Evolutionary conservation across 2,329 filamentous ascomycete species (phyloP).

Genomic region (Arthroderma sp.): DNA sequence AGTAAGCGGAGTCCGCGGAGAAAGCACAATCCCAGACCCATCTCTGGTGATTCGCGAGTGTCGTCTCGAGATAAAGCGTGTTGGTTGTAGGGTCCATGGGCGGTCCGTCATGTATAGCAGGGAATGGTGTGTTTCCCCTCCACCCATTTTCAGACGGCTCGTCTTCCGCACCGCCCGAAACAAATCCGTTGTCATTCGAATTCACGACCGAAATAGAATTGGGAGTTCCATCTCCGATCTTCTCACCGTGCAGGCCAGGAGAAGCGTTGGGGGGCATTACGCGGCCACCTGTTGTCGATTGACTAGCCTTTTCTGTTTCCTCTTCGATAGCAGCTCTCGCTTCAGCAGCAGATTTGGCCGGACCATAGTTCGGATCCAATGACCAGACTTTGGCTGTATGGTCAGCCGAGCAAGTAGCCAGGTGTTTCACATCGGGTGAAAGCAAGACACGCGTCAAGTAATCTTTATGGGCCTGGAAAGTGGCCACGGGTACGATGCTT

Average conservation of each 20-base stretch:
- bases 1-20: slow-evolving; percentile 79
- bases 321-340: slow-evolving; percentile 4
- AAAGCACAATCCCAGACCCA: slow-evolving; percentile 99
- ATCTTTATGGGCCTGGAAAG: slow-evolving; percentile 80
- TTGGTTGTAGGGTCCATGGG: slow-evolving; percentile 32
- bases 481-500: slow-evolving; percentile 71
- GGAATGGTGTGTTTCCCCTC: slow-evolving; percentile 18
- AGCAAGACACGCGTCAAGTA: slow-evolving; percentile 87
- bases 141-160: neutral
- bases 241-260: neutral
- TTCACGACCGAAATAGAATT: neutral
- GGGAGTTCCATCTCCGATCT: slow-evolving; percentile 1
- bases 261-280: neutral
- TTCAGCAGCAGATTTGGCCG: slow-evolving; percentile 23
- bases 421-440: slow-evolving; percentile 83
- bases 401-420: slow-evolving; percentile 86
- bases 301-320: neutral
- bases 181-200: neutral
- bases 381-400: slow-evolving; percentile 96
- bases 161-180: neutral
- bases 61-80: slow-evolving; percentile 68
- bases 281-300: neutral
- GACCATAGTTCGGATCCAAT: slow-evolving; percentile 53
- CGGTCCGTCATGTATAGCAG: slow-evolving; percentile 24
- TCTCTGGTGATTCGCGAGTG: slow-evolving; percentile 76